Conservation (phyloP, 2,329 filamentous ascomycete species). For the Parastagonospora avenae region DNA sequence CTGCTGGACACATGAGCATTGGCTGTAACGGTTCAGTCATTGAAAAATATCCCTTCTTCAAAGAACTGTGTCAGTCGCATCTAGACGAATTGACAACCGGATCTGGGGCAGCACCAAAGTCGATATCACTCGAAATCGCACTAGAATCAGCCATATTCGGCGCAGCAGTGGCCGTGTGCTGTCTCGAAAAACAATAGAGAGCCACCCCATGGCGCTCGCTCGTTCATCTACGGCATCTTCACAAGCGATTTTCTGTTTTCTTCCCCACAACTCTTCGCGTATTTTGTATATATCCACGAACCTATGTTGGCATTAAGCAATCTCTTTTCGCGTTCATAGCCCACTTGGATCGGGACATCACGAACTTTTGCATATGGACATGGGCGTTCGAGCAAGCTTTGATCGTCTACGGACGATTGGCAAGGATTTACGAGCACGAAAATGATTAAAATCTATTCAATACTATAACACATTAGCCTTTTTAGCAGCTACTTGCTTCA, state of each 20-base stretch:
- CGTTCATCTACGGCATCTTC: not conserved
- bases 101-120: constrained; percentile 47
- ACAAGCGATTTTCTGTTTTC: not conserved
- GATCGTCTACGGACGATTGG: constrained; percentile 2
- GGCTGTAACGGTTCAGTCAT: constrained; percentile 81
- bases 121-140: constrained; percentile 69
- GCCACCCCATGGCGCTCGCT: not conserved
- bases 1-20: constrained; percentile 54
- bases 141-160: constrained; percentile 77
- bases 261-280: constrained; percentile 1
- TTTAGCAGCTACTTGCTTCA: too few species aligned
- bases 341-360: constrained; percentile 1
- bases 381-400: constrained; percentile 3
- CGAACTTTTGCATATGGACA: not conserved
- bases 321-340: constrained; percentile 6
- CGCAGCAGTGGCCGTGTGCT: constrained; percentile 68
- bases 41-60: constrained; percentile 76
- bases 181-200: constrained; percentile 38
- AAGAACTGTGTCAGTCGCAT: constrained; percentile 64
- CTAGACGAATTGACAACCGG: constrained; percentile 62
- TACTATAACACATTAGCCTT: not conserved
- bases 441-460: not conserved
- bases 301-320: not conserved
- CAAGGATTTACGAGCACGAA: not conserved
- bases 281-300: not conserved